Evolutionary conservation across 176 grass and related monocot genomes (phyloP).

Genomic region (Melocanna baccifera): DNA sequence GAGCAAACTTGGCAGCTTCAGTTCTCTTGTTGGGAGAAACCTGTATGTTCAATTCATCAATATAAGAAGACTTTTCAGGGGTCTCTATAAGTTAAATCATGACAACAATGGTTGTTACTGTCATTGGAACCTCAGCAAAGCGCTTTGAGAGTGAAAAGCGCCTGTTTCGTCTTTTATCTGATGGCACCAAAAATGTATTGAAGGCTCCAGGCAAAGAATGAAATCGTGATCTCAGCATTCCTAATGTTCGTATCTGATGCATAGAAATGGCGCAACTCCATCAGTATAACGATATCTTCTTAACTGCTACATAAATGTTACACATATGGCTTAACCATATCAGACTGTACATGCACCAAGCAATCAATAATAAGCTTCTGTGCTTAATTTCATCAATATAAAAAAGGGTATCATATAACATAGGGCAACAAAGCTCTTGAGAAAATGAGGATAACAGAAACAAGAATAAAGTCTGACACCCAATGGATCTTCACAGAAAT

Average conservation of each 20-base stretch:
- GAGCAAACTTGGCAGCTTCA: constrained; percentile 98
- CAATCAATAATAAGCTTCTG: neutral
- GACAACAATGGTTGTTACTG: neutral
- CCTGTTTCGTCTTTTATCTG: constrained; percentile 59
- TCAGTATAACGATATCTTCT: neutral
- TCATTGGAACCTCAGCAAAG: constrained; percentile 79
- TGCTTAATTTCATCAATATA: neutral
- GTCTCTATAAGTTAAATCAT: constrained; percentile 24
- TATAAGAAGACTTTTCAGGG: constrained; percentile 16
- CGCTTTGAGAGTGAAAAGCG: constrained; percentile 75
- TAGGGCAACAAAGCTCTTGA: neutral
- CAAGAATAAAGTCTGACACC: neutral
- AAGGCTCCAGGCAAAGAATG: constrained; percentile 97
- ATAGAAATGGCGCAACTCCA: constrained; percentile 19
- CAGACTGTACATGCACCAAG: constrained; percentile 1
- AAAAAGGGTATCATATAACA: constrained; percentile 14
- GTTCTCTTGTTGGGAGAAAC: constrained; percentile 95
- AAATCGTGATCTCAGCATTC: constrained; percentile 95
- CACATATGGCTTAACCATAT: neutral
- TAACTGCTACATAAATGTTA: constrained; percentile 6
- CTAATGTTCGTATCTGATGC: constrained; percentile 75
- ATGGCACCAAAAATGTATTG: constrained; percentile 86
- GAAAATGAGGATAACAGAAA: constrained; percentile 7
- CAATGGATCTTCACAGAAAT: neutral
- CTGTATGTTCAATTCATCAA: constrained; percentile 45